Evolutionary conservation across 2,329 filamentous ascomycete genomes (phyloP).

Genomic region (Sodiomyces alkalinus): DNA sequence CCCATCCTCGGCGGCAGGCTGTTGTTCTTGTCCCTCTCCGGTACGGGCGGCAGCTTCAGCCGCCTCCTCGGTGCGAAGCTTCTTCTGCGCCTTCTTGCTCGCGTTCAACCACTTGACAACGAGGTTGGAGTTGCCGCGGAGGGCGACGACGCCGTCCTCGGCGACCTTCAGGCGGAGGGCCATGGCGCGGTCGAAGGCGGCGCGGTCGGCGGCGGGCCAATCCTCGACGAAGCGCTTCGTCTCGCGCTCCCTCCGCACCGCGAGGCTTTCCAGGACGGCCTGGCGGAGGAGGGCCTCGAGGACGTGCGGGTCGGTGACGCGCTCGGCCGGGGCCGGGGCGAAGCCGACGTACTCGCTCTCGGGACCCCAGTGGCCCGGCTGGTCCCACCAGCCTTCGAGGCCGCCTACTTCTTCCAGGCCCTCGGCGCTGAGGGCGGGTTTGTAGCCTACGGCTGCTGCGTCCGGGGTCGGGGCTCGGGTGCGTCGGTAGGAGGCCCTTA

Average conservation of each 20-base stretch:
- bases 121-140: slow-evolving; percentile 19
- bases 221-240: slow-evolving; percentile 12
- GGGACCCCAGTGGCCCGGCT: slow-evolving; percentile 32
- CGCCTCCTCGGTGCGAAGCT: slow-evolving; percentile 10
- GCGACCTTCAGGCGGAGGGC: slow-evolving; percentile 12
- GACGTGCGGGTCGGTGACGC: slow-evolving; percentile 25
- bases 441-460: slow-evolving; percentile 21
- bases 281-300: slow-evolving; percentile 33
- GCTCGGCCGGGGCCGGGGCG: slow-evolving; percentile 17
- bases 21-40: background rate
- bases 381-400: slow-evolving; percentile 37
- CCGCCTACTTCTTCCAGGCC: slow-evolving; percentile 32
- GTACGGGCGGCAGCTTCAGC: too few relatives aligned
- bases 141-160: slow-evolving; percentile 21
- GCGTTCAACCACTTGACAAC: slow-evolving; percentile 17
- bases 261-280: slow-evolving; percentile 36
- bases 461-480: slow-evolving; percentile 4
- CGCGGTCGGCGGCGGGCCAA: slow-evolving; percentile 15
- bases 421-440: slow-evolving; percentile 27
- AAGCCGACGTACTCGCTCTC: slow-evolving; percentile 31
- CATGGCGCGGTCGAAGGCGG: slow-evolving; percentile 1
- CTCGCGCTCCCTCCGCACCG: slow-evolving; percentile 17
- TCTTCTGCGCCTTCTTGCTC: slow-evolving; percentile 12
- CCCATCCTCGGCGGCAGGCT: slow-evolving; percentile 1
- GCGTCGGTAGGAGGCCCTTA: slow-evolving; percentile 1